These are phyloP conservation scores for Bondarzewia mesenterica DNA, from an alignment of 1,284 basidiomycete species.

Conservation along the genomic window DNA sequence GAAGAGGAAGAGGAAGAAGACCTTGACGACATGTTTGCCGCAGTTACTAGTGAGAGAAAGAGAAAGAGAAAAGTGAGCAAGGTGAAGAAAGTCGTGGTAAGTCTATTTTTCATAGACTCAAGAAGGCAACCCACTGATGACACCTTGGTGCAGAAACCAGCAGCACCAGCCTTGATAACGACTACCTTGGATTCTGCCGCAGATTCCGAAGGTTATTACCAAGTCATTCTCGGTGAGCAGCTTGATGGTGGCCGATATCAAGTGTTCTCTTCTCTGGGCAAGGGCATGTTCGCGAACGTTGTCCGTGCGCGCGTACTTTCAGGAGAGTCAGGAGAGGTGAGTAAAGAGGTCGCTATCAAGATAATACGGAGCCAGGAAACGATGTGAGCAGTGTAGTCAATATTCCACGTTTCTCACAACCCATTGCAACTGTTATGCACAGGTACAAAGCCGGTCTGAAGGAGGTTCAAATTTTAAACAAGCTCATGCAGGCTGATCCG, in stretches of 20 bases:
- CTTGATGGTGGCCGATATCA: conserved; percentile 92
- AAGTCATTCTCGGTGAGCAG: conserved; percentile 89
- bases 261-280: conserved; percentile 89
- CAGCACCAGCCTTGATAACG: conserved; percentile 57
- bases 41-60: conserved; percentile 41
- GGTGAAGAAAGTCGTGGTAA: conserved; percentile 43
- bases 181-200: conserved; percentile 67
- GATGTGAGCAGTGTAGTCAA: conserved; percentile 67
- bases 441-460: conserved; percentile 96
- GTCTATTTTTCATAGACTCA: conserved; percentile 18
- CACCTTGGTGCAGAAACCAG: conserved; percentile 34
- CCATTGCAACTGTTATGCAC: background rate
- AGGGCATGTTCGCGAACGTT: conserved; percentile 98
- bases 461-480: conserved; percentile 85
- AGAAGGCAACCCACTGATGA: background rate
- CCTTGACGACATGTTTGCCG: conserved; percentile 86
- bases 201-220: conserved; percentile 94
- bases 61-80: conserved; percentile 51
- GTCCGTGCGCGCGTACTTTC: conserved; percentile 84
- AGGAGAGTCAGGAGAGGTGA: conserved; percentile 53
- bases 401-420: background rate
- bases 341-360: conserved; percentile 94
- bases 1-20: conserved; percentile 68
- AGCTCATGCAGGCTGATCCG: conserved; percentile 82
- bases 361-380: conserved; percentile 94